A percentile compares a stretch with the other conserved stretches of the same genome.
Evolutionary conservation across 208 protist species (phyloP).

Genomic region (Willaertia magna): DNA sequence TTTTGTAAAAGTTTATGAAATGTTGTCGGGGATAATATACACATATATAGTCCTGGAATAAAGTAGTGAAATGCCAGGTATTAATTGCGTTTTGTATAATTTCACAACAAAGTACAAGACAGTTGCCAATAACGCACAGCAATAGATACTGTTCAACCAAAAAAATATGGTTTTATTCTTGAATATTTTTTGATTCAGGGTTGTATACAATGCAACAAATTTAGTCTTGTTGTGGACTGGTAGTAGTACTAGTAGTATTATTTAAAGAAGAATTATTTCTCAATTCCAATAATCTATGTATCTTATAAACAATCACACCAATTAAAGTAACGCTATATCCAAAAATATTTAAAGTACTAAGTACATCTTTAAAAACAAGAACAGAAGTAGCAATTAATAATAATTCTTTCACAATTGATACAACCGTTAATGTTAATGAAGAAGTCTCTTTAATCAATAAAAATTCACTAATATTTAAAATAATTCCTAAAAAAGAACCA

Average conservation of each 20-base stretch:
- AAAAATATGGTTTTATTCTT: too few species aligned
- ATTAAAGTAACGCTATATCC: not conserved
- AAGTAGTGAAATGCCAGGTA: too few species aligned
- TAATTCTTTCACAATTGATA: not conserved
- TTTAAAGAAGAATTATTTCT: not conserved
- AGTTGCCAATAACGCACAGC: too few species aligned
- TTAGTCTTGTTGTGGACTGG: too few species aligned
- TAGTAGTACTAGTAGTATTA: not conserved
- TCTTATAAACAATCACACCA: not conserved
- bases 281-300: not conserved
- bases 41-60: too few species aligned
- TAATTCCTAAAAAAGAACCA: not conserved
- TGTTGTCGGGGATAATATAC: too few species aligned
- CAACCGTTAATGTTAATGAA: not conserved
- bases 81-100: too few species aligned
- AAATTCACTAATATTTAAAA: not conserved
- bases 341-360: not conserved
- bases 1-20: too few species aligned
- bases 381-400: not conserved
- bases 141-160: too few species aligned
- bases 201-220: too few species aligned
- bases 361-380: not conserved
- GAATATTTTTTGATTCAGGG: too few species aligned
- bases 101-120: too few species aligned
- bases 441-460: not conserved